A percentile compares a stretch with the other conserved stretches of the same genome.
Evolutionary conservation across 2,329 filamentous ascomycete genomes (phyloP).

Genomic region (Sphaerostilbella broomeana): DNA sequence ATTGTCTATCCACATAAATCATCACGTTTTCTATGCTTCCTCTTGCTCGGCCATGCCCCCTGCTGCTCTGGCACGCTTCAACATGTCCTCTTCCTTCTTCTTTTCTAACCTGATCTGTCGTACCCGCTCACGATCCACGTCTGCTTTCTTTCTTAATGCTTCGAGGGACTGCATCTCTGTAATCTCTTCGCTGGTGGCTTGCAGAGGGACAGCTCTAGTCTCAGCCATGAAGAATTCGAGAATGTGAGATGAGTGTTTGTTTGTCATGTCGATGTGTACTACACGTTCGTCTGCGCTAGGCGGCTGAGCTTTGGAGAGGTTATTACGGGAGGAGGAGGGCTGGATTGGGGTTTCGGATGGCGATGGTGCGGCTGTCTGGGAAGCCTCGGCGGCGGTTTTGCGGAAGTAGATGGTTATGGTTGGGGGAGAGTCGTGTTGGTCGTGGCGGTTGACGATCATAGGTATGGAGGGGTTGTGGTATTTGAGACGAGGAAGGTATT

Average conservation of each 20-base stretch:
- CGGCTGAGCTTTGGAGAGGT: conserved; percentile 42
- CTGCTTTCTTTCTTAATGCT: conserved; percentile 44
- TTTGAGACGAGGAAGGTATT: conserved; percentile 79
- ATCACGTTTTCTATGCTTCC: conserved; percentile 18
- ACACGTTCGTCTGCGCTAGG: conserved; percentile 43
- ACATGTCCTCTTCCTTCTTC: conserved; percentile 53
- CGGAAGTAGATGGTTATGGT: conserved; percentile 61
- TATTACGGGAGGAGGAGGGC: conserved; percentile 40
- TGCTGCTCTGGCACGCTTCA: conserved; percentile 35
- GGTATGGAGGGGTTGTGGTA: conserved; percentile 84
- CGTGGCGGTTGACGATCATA: conserved; percentile 71
- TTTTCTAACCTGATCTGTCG: conserved; percentile 48
- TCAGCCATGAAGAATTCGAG: conserved; percentile 54
- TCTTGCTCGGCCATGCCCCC: conserved; percentile 31
- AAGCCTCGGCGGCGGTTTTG: conserved; percentile 24
- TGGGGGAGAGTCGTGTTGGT: conserved; percentile 48
- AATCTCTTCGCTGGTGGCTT: conserved; percentile 53
- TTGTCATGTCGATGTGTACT: conserved; percentile 57
- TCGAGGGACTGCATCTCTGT: conserved; percentile 51
- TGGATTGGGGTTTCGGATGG: conserved; percentile 30
- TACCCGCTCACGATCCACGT: conserved; percentile 48
- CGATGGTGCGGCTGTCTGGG: conserved; percentile 21
- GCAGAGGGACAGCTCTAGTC: conserved; percentile 53
- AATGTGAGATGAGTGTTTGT: conserved; percentile 55
- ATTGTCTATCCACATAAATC: conserved; percentile 11